Percentiles rank a stretch among this genome's conserved stretches.
These are phyloP conservation scores for Lablab purpureus DNA, from an alignment of 306 rosid genomes.

Conservation along the genomic window DNA sequence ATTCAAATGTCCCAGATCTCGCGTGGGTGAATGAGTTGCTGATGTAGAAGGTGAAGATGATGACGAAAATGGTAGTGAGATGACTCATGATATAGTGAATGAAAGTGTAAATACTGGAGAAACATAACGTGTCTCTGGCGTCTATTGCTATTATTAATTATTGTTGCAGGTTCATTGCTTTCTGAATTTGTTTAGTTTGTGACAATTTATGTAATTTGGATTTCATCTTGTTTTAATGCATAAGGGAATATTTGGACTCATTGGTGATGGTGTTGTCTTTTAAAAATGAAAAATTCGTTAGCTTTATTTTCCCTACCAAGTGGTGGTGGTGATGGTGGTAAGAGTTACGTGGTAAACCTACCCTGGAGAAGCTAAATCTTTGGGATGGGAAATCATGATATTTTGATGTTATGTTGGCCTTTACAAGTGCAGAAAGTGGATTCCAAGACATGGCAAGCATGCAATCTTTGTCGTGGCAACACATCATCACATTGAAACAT, in stretches of 20 bases:
- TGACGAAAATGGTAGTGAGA: slow-evolving; percentile 8
- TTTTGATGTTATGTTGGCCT: slow-evolving; percentile 32
- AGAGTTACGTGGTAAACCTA: slow-evolving; percentile 47
- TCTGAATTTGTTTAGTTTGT: slow-evolving; percentile 49
- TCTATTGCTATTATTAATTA: slow-evolving; percentile 50
- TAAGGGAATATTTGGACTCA: slow-evolving; percentile 33
- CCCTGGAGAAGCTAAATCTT: neutral
- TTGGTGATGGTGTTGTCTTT: neutral
- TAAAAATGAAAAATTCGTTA: neutral
- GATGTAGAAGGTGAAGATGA: slow-evolving; percentile 61
- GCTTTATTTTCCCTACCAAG: neutral
- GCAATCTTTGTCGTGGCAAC: slow-evolving; percentile 43
- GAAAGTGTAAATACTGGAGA: slow-evolving; percentile 59
- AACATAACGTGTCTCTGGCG: slow-evolving; percentile 36
- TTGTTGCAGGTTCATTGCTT: slow-evolving; percentile 46
- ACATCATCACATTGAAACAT: neutral
- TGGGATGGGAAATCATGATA: slow-evolving; percentile 30
- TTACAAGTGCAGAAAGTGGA: slow-evolving; percentile 14
- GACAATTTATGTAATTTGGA: slow-evolving; percentile 45
- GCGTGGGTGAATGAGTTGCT: slow-evolving; percentile 93
- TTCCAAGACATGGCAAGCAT: slow-evolving; percentile 57
- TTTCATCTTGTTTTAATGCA: slow-evolving; percentile 37
- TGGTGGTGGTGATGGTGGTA: neutral
- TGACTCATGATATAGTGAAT: neutral
- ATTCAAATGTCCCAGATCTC: slow-evolving; percentile 69